Evolutionary conservation across 371 early-diverging fungal genomes (phyloP), one percentile per base, ranked within the genome.

Genomic region (Chytridiales sp.): DNA sequence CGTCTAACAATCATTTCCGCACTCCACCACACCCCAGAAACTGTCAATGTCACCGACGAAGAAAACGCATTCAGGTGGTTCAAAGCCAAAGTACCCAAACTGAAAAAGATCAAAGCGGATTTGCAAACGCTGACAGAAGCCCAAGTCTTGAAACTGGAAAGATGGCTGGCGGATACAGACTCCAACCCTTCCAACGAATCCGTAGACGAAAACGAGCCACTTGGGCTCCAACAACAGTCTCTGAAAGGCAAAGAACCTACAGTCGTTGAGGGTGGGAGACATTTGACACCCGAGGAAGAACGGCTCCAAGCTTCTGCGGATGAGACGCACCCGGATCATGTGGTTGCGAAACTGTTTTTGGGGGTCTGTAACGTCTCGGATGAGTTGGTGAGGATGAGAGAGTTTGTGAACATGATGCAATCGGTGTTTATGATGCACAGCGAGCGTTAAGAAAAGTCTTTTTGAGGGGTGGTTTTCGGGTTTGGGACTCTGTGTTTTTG

Each of bases 311-410:
- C 5, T 17, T 15, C 54, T n/a, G 31, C 3, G 11, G 30, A 44
- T 13, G 56, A 26, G 22, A 17, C 30, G 30, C 44, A 4, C 9
- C 6, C 13, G 11, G 40, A 27, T 9, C 21, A 15, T 41, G n/a
- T 22, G 54, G 62, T 3, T 29, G 42, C 56, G 41, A 51, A 30
- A 38, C 42, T 63, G 0, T 74, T 55, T 48, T 57, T 64, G 17
- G 64, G 64, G n/a, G 65, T 83, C n/a, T 80, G 80, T 57, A 29
- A 61, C 1, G 74, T 80, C 3, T 74, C 83, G 0, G 83, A 83
- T 44, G 75, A 76, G 30, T 68, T 83, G 47, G 72, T 74, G 30
- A 68, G 73, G 46, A 76, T 72, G 27, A 61, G 73, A 22, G 79
- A 79, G 17, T 79, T 78, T 61, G 61, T 74, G 19, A 51, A 56